Base-by-base conservation (phyloP, 805 yeast genomes). In the Barnettozyma populi region DNA sequence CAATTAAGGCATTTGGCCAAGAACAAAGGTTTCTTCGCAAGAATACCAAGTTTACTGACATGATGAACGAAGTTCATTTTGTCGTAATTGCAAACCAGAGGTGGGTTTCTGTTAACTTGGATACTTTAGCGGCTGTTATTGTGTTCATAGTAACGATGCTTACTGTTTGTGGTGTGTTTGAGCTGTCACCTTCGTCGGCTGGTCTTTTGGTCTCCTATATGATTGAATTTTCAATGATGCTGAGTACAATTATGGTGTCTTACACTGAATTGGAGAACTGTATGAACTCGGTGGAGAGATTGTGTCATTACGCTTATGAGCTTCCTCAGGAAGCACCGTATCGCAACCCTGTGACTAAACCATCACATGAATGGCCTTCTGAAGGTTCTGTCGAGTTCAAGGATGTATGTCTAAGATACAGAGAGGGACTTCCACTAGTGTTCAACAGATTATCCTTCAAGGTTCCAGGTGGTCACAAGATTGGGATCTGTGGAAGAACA, bases 251-350 rank as follows among this genome's bases (percentile, higher is more conserved):
- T 53, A 71, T 86, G 47, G 73, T 83, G 51, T 70, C 82, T 32
- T 62, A 78, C 57, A 84, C 90, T 0, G 82, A 81, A 58, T 73
- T 82, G 18, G 83, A 79, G 55, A 75, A 72, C 49, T 75, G 74
- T 51, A 75, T 79, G 82, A 85, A 84, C 56, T 79, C 90, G 0
- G 87, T 79, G 18, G 94, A 86, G 64, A 74, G 95, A 64, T 64
- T 86, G 36, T 70, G 78, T 46, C 79, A 81, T 56, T 84, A 85
- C 63, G 89, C 86, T 1, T 72, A 67, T 52, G 69, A 76, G 18
- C 66, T 88, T 47, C 80, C 79, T 2, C 80, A 80, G 56, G 95
- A 87, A 62, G 86, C 85, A 2, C 74, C 85, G 0, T 78, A 75
- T 54, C 63, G 68, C 38, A 75, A 79, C 45, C 65, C 57, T 1